These are phyloP conservation scores for Paspalum notatum DNA, from an alignment of 176 grass and related monocot species.

Conservation along the genomic window DNA sequence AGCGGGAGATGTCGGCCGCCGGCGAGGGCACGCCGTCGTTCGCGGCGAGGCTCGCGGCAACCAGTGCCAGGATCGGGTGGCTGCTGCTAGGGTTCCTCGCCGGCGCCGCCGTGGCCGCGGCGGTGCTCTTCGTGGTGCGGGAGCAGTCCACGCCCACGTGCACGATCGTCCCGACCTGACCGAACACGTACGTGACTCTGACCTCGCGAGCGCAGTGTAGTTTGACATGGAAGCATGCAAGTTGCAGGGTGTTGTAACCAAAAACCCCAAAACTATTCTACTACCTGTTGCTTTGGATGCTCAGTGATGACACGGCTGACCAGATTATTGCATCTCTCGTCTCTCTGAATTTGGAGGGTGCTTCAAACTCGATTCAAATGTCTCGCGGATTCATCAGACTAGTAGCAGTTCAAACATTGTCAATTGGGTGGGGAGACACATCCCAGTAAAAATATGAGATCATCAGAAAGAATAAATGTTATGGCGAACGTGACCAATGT, in stretches of 20 bases:
- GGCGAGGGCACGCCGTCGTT: background rate
- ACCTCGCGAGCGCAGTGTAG: background rate
- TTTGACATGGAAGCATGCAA: background rate
- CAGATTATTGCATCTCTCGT: background rate
- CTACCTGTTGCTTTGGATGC: background rate
- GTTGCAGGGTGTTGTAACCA: background rate
- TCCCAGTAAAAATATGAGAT: background rate
- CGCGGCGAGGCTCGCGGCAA: background rate
- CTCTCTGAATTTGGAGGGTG: background rate
- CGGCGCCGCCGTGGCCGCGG: background rate
- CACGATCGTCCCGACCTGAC: constrained; percentile 44
- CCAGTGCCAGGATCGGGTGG: background rate
- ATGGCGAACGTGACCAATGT: constrained; percentile 16
- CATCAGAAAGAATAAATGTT: constrained; percentile 52
- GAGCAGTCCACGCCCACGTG: background rate
- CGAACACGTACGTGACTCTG: background rate
- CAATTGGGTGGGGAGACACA: background rate
- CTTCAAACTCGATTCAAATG: background rate
- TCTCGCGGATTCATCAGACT: background rate
- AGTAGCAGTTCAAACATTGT: no score
- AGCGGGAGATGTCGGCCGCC: background rate
- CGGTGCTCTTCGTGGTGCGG: constrained; percentile 4
- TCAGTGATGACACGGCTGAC: background rate
- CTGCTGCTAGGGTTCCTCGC: constrained; percentile 47
- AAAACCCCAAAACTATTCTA: background rate